Evolutionary conservation across 805 yeast species (phyloP), one percentile per base, ranked within the genome.

Genomic region (Maudiozyma pseudohumilis): DNA sequence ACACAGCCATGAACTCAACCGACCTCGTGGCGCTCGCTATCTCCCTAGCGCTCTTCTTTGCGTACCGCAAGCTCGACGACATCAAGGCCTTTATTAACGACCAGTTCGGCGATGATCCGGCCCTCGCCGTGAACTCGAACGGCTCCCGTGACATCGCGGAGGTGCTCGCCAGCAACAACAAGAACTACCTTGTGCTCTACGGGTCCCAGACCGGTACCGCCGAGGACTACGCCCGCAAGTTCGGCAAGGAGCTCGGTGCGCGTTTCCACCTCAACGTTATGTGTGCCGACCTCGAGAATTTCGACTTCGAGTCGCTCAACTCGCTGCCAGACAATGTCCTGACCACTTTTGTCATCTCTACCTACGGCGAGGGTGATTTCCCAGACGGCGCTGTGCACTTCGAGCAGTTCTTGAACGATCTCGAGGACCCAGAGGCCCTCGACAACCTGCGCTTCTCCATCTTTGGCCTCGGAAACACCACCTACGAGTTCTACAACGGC

Each of bases 191-290:
- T 31, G 80, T 92, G 3, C 72, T 92, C 43, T 92, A 72, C 57
- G 97, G 95, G 13, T 88, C 97, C 11, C 99, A 92, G 64, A 92
- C 98, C 5, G 98, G 98, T 46, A 92, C 98, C 13, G 95, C 97
- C 31, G 98, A 92, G 64, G 98, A 92, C 55, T 89, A 87, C 52
- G 94, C 96, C 15, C 74, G 80, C 49, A 84, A 89, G 56, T 78
- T 87, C 49, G 77, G 95, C 34, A 87, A 88, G 56, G 98, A 92
- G 58, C 75, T 89, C 51, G 75, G 77, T 49, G 68, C 94, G 20
- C 74, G 80, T 57, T 88, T 81, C 56, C 85, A 88, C 32, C 69
- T 92, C 48, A 75, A 78, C 45, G 76, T 89, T 2, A 75, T 92
- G 80, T 75, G 80, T 41, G 92, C 80, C 7, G 97, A 89, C 60